These are phyloP conservation scores for Cladosporium sp. DNA, from an alignment of 2,329 filamentous ascomycete species.

Conservation along the genomic window DNA sequence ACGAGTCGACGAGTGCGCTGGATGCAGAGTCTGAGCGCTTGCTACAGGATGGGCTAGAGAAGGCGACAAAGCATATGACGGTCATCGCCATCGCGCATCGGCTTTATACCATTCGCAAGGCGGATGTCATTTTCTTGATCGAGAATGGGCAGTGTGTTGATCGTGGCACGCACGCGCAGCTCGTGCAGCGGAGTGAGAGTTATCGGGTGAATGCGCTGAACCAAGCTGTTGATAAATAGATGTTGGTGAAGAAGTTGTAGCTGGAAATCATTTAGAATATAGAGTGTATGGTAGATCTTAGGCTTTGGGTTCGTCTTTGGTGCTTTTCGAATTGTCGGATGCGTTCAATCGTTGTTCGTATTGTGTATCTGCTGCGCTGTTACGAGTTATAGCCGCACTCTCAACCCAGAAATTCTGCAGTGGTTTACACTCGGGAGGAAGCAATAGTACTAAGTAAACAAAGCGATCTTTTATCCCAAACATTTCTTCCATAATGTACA, in stretches of 20 bases:
- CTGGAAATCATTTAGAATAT: too few species aligned
- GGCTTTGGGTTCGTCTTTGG: too few species aligned
- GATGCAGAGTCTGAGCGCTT: slow-evolving; percentile 41
- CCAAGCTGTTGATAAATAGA: background rate
- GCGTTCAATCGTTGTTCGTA: too few species aligned
- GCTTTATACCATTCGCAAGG: slow-evolving; percentile 38
- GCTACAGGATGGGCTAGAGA: slow-evolving; percentile 38
- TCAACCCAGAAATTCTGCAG: too few species aligned
- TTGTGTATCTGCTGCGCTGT: too few species aligned
- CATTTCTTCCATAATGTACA: background rate
- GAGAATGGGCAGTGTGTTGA: slow-evolving; percentile 48
- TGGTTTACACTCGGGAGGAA: too few species aligned
- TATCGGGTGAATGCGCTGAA: slow-evolving; percentile 7
- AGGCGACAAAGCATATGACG: slow-evolving; percentile 30
- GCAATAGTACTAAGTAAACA: too few species aligned
- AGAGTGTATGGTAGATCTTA: background rate
- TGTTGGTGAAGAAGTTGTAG: background rate
- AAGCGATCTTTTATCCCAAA: background rate
- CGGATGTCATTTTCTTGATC: slow-evolving; percentile 44
- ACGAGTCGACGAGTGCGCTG: slow-evolving; percentile 41
- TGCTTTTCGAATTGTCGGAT: too few species aligned
- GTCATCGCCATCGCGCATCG: slow-evolving; percentile 45
- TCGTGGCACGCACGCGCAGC: slow-evolving; percentile 46
- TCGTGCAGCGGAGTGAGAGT: slow-evolving; percentile 36
- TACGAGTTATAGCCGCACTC: too few species aligned